Percentiles rank a stretch among this genome's conserved stretches.
Evolutionary conservation across 768 basidiomycete genomes (phyloP).

Genomic region (Strobilomyces confusus): DNA sequence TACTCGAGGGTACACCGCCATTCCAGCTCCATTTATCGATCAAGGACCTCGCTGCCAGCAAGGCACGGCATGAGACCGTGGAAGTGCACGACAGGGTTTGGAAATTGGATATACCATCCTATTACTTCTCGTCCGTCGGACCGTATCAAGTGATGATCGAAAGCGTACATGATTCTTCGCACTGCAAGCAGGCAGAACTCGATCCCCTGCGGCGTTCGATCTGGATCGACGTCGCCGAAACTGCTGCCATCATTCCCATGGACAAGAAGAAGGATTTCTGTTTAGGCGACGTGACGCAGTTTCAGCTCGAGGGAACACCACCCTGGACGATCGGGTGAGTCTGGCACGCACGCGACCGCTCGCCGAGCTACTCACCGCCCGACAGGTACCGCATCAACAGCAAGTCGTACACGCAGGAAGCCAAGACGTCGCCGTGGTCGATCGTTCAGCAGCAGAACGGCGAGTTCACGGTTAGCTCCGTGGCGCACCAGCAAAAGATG

Average conservation of each 20-base stretch:
- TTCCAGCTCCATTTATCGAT: conserved; percentile 75
- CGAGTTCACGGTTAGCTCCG: conserved; percentile 78
- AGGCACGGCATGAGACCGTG: conserved; percentile 55
- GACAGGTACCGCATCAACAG: conserved; percentile 78
- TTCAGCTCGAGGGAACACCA: conserved; percentile 89
- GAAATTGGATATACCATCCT: conserved; percentile 67
- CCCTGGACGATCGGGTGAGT: conserved; percentile 86
- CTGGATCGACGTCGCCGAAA: conserved; percentile 95
- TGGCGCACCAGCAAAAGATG: conserved; percentile 91
- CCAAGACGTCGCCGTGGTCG: conserved; percentile 81
- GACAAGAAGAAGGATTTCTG: conserved; percentile 79
- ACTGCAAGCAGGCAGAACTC: conserved; percentile 70
- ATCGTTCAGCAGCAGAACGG: conserved; percentile 78
- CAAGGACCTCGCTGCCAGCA: conserved; percentile 70
- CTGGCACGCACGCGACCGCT: not conserved
- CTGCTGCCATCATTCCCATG: conserved; percentile 86
- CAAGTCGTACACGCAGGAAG: conserved; percentile 67
- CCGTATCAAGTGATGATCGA: conserved; percentile 78
- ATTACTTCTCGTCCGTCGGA: conserved; percentile 74
- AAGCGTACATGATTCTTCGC: conserved; percentile 73
- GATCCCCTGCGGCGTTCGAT: conserved; percentile 59
- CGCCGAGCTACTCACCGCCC: not conserved
- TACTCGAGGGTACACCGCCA: conserved; percentile 81
- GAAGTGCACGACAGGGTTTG: conserved; percentile 51
- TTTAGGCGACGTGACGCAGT: conserved; percentile 85